phyloP scores from a whole-genome alignment of 192 early-diverging fungal species.

The Coemansia sp. region DNA sequence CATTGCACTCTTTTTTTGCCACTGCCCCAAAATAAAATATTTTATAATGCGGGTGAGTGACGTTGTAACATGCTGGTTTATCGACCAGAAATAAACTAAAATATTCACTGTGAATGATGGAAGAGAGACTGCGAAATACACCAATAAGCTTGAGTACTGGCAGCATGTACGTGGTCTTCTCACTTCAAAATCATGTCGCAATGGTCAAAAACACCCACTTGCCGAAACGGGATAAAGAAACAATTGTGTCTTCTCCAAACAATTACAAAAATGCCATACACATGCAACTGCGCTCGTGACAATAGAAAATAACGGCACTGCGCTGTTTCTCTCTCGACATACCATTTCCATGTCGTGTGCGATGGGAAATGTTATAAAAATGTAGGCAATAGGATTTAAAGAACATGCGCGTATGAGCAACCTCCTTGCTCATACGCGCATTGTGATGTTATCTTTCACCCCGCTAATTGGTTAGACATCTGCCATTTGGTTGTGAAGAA shows the following conservation, averaged over 20 bases:
- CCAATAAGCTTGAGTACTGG: neutral
- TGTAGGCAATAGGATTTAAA: too few relatives aligned
- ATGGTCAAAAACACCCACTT: slow-evolving; percentile 1
- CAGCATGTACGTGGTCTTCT: neutral
- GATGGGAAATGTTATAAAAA: neutral
- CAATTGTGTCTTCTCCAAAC: slow-evolving; percentile 2
- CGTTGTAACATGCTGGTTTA: neutral
- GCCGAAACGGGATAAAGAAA: slow-evolving; percentile 8
- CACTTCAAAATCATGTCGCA: slow-evolving; percentile 2
- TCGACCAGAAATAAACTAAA: neutral
- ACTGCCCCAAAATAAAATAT: neutral
- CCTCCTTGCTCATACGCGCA: neutral
- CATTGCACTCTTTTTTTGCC: neutral
- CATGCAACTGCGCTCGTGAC: neutral
- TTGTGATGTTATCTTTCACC: neutral
- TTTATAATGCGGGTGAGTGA: neutral
- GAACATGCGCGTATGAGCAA: neutral
- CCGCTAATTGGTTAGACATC: neutral
- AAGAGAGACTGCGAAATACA: neutral
- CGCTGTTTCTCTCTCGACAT: neutral
- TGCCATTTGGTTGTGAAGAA: neutral
- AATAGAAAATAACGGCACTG: neutral
- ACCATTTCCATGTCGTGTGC: neutral
- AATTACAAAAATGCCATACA: neutral
- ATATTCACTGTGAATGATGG: neutral